Evolutionary conservation across 73 alveolate genomes (phyloP), one percentile per base, ranked within the genome.

Genomic region (Diophrys sp.): DNA sequence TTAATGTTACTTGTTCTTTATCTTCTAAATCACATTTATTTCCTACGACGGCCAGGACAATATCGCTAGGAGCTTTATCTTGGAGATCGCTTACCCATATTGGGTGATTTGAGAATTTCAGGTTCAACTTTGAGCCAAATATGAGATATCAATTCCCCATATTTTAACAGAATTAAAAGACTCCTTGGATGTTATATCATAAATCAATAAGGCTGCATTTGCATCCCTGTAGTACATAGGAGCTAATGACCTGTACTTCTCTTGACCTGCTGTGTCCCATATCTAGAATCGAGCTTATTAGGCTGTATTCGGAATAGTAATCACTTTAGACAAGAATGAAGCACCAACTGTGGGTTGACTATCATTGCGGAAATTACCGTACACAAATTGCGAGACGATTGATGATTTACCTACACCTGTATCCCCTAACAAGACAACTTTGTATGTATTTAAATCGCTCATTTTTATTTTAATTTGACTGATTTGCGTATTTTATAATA

Each of bases 201-300:
- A 94, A 29, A 93, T 92, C 32, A 88, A 79, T 26, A 94, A 57
- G 24, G 97, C 98, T 1, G 96, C 96, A 14, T 78, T 80, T 23
- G 98, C 98, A 77, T 94, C 96, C 80, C 94, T 77, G 87, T 92
- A 94, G 81, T 92, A 94, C 70, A 89, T 90, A 18, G 87, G 87
- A 1, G 96, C 93, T 32, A 94, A 73, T 30, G 92, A 73, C 34
- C 88, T 69, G 78, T 90, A 94, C 78, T 87, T 75, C 70, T 94
- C 98, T 80, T 92, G 92, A 1, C 98, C 98, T 23, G 98, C 98
- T 25, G 98, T 94, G 76, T 94, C 98, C 98, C 98, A 94, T 28
- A 94, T 91, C 66, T 93, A 84, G 77, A 95, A 82, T 57, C 86
- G 56, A 29, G 92, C 84, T 57, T 80, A 66, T 34, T 80, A 67